Percentiles rank a stretch among this genome's conserved stretches.
Conservation (phyloP, 768 basidiomycete genomes). For the Exsudoporus frostii region DNA sequence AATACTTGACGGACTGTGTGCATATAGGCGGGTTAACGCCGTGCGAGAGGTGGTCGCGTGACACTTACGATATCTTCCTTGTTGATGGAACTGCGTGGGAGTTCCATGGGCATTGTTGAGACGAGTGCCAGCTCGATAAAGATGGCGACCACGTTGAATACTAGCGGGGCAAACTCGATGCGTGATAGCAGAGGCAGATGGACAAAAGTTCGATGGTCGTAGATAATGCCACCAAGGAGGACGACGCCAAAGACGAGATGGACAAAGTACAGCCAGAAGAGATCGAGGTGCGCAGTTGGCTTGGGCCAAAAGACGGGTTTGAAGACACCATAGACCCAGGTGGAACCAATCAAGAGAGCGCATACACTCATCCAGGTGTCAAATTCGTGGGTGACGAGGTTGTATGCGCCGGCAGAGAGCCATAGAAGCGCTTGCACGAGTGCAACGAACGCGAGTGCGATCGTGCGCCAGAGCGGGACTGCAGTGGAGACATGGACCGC, state of each 20-base stretch:
- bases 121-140: slow-evolving; percentile 44
- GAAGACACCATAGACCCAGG: slow-evolving; percentile 66
- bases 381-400: slow-evolving; percentile 37
- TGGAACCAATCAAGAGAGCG: slow-evolving; percentile 45
- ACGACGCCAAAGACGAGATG: slow-evolving; percentile 47
- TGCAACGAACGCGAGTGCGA: slow-evolving; percentile 54
- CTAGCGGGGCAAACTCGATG: slow-evolving; percentile 21
- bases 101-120: slow-evolving; percentile 59
- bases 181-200: slow-evolving; percentile 40
- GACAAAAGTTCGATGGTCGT: slow-evolving; percentile 45
- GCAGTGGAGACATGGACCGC: neutral
- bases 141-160: slow-evolving; percentile 45
- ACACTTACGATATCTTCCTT: slow-evolving; percentile 60
- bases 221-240: slow-evolving; percentile 52
- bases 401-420: slow-evolving; percentile 58
- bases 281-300: slow-evolving; percentile 59
- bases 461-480: slow-evolving; percentile 57
- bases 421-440: slow-evolving; percentile 56
- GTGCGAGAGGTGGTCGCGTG: neutral
- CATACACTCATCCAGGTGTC: slow-evolving; percentile 35
- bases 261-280: slow-evolving; percentile 55
- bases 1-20: slow-evolving; percentile 26
- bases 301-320: slow-evolving; percentile 52
- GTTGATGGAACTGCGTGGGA: slow-evolving; percentile 54
- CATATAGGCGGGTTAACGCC: neutral